Conservation (phyloP, 129 eudicot genomes). For the Sambucus nigra region DNA sequence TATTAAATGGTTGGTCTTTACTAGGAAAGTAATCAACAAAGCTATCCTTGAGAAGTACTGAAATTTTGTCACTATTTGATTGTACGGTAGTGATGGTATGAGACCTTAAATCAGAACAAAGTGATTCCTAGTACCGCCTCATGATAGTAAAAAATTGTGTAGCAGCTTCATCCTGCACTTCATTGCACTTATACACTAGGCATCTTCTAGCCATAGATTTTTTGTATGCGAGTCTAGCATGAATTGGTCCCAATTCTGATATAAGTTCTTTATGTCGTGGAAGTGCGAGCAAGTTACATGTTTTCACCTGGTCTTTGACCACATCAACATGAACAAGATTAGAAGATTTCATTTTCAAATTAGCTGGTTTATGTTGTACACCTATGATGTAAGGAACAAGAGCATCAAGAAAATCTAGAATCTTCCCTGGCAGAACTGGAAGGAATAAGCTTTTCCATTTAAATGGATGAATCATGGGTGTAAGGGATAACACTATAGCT, state of each 20-base stretch:
- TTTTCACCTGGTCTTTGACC: conserved; percentile 51
- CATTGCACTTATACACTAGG: conserved; percentile 60
- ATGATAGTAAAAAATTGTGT: conserved; percentile 42
- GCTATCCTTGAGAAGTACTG: conserved; percentile 79
- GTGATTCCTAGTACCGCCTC: conserved; percentile 75
- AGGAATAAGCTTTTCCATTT: too few species aligned
- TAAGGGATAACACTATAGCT: conserved; percentile 66
- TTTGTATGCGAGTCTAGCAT: conserved; percentile 46
- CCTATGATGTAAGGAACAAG: conserved; percentile 96
- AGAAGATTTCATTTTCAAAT: conserved; percentile 53
- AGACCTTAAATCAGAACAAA: conserved; percentile 72
- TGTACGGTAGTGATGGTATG: too few species aligned
- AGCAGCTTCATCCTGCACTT: conserved; percentile 89
- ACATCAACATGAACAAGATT: conserved; percentile 67
- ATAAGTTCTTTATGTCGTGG: conserved; percentile 64
- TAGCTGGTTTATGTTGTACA: conserved; percentile 51
- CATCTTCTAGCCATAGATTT: conserved; percentile 34
- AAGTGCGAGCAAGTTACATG: conserved; percentile 54
- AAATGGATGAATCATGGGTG: too few species aligned
- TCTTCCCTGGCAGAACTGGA: too few species aligned
- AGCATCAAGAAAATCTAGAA: conserved; percentile 91
- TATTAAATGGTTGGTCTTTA: conserved; percentile 59
- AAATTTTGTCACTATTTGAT: conserved; percentile 65
- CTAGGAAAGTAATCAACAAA: conserved; percentile 71
- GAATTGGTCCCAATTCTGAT: conserved; percentile 59